These are phyloP conservation scores for Tricholoma sp. DNA, from an alignment of 768 basidiomycete genomes.

Conservation along the genomic window DNA sequence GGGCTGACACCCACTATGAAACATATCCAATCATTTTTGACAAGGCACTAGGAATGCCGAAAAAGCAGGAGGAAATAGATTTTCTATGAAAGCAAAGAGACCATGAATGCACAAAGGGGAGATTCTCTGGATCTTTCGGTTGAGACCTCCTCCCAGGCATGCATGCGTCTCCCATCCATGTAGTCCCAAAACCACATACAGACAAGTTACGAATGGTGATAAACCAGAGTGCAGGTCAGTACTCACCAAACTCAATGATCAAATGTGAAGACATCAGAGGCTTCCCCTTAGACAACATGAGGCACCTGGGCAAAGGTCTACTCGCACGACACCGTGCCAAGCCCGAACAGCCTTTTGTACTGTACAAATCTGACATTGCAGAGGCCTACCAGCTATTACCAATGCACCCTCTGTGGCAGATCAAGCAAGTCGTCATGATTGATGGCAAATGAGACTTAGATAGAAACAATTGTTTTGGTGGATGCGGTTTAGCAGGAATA, in stretches of 20 bases:
- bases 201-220: constrained; percentile 16
- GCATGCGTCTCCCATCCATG: too few relatives aligned
- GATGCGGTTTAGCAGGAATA: too few relatives aligned
- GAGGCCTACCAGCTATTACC: too few relatives aligned
- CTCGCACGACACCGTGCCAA: not conserved
- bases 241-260: too few relatives aligned
- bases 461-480: not conserved
- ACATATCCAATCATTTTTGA: not conserved
- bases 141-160: too few relatives aligned
- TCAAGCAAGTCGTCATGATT: constrained; percentile 23
- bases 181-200: too few relatives aligned
- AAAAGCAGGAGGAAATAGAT: not conserved
- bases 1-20: constrained; percentile 14
- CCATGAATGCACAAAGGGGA: too few relatives aligned
- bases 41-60: too few relatives aligned
- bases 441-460: constrained; percentile 18
- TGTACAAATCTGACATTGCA: too few relatives aligned
- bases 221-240: constrained; percentile 26
- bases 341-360: not conserved
- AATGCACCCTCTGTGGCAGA: constrained; percentile 22
- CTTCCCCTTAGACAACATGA: constrained; percentile 11
- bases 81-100: constrained; percentile 18
- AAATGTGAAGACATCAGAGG: not conserved
- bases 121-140: too few relatives aligned
- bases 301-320: constrained; percentile 13